Conservation (phyloP, 2,329 filamentous ascomycete genomes). For the Trichoderma hamatum region DNA sequence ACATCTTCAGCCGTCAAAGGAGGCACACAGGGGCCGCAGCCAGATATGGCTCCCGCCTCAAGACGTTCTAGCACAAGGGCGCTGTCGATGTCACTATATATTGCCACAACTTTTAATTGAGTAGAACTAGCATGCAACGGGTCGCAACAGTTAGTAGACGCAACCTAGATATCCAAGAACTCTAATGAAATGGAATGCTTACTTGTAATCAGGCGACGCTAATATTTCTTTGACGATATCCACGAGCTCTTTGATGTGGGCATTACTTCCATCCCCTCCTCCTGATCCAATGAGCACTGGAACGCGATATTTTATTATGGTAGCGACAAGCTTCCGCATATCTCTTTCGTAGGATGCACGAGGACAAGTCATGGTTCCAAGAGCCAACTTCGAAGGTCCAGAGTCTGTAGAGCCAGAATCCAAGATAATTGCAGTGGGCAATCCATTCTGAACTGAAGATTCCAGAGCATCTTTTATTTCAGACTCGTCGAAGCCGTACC, state of each 20-base stretch:
- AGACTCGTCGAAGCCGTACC: background rate
- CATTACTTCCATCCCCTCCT: constrained; percentile 52
- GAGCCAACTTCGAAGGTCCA: constrained; percentile 46
- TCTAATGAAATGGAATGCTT: background rate
- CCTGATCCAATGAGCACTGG: constrained; percentile 49
- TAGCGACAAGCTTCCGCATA: constrained; percentile 43
- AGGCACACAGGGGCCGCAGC: constrained; percentile 32
- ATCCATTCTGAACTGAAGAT: background rate
- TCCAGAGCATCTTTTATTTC: background rate
- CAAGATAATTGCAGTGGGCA: constrained; percentile 41
- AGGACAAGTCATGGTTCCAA: constrained; percentile 46
- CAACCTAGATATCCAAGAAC: background rate
- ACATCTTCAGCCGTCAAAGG: constrained; percentile 44
- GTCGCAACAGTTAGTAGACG: background rate
- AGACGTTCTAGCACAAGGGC: background rate
- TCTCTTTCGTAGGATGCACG: constrained; percentile 48
- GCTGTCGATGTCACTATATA: background rate
- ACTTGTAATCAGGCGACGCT: constrained; percentile 46
- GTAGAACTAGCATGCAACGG: background rate
- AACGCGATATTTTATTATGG: constrained; percentile 40
- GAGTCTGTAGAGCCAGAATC: constrained; percentile 44
- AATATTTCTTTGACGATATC: constrained; percentile 44
- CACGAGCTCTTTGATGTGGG: constrained; percentile 46
- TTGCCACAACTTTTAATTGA: background rate
- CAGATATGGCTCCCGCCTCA: background rate